phyloP scores from a whole-genome alignment of 768 basidiomycete species.

The Pleurotus platypus region DNA sequence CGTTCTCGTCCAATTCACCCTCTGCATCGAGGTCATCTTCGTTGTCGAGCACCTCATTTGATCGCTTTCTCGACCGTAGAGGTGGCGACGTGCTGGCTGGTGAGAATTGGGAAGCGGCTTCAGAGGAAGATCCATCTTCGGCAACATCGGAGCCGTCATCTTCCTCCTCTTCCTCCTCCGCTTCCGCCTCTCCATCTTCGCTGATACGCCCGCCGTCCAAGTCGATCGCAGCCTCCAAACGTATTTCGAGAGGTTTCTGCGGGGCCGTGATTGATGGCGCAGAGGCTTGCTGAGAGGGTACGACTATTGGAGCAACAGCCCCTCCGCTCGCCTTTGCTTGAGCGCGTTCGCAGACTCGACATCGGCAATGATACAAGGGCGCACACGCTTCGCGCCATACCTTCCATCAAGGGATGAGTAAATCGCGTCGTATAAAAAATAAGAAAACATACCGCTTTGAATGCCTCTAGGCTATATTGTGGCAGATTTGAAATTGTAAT shows the following conservation, averaged over 20 bases:
- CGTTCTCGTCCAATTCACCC: constrained; percentile 5
- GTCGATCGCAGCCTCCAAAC: constrained; percentile 18
- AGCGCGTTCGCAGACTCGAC: constrained; percentile 71
- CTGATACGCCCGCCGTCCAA: constrained; percentile 7
- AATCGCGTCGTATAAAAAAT: neutral
- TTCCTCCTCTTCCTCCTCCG: constrained; percentile 11
- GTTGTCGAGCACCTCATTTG: constrained; percentile 10
- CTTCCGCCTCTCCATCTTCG: constrained; percentile 29
- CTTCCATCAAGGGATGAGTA: constrained; percentile 27
- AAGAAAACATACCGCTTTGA: constrained; percentile 45
- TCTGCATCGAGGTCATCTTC: constrained; percentile 4
- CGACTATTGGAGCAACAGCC: constrained; percentile 30
- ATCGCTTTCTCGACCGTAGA: constrained; percentile 15
- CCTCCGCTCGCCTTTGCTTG: constrained; percentile 46
- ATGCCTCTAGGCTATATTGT: constrained; percentile 52
- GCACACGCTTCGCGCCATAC: constrained; percentile 74
- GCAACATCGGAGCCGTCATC: constrained; percentile 13
- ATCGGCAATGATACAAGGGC: constrained; percentile 69
- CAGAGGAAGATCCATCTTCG: constrained; percentile 9
- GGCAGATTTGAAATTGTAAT: constrained; percentile 51
- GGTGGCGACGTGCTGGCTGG: neutral
- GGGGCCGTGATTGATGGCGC: neutral
- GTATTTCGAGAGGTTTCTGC: constrained; percentile 23
- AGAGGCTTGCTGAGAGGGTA: constrained; percentile 2
- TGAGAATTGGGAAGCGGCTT: neutral